Evolutionary conservation across 2,329 filamentous ascomycete species (phyloP).

Genomic region (Penicillium oxalicum): DNA sequence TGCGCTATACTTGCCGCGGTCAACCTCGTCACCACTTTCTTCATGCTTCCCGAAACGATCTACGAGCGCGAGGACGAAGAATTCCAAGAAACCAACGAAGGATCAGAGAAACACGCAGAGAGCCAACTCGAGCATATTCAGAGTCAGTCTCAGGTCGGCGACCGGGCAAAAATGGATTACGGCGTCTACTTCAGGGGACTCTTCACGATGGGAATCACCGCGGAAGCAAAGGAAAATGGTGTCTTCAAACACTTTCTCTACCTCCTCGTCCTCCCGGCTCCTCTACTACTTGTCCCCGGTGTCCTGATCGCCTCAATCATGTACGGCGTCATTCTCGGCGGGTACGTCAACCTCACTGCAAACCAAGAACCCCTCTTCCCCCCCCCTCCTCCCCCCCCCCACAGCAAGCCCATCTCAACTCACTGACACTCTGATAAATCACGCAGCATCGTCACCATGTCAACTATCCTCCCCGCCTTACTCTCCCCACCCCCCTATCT

Average conservation of each 20-base stretch:
- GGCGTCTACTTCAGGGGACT: conserved; percentile 25
- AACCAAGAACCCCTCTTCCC: neutral
- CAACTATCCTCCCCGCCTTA: conserved; percentile 22
- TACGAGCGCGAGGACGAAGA: conserved; percentile 26
- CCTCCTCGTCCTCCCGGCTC: conserved; percentile 21
- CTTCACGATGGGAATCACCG: conserved; percentile 20
- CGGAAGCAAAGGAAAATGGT: conserved; percentile 16
- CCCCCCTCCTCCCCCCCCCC: no score
- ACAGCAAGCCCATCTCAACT: no score
- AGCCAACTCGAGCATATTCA: conserved; percentile 17
- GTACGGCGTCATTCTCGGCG: conserved; percentile 25
- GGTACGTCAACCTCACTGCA: conserved; percentile 17
- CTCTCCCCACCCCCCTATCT: conserved; percentile 30
- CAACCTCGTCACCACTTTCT: conserved; percentile 28
- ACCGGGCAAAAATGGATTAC: conserved; percentile 19
- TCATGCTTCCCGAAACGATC: conserved; percentile 33
- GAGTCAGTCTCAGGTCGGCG: conserved; percentile 6
- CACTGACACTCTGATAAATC: neutral
- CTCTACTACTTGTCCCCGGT: conserved; percentile 20
- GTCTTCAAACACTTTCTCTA: conserved; percentile 12
- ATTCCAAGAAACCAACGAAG: conserved; percentile 16
- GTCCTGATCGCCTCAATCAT: conserved; percentile 23
- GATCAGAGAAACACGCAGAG: conserved; percentile 14
- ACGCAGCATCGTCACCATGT: conserved; percentile 22
- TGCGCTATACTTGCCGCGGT: conserved; percentile 27